Percentiles rank a stretch among this genome's conserved stretches.
Conservation (phyloP, 148 eudicot genomes). For the Dysphania ambrosioides region DNA sequence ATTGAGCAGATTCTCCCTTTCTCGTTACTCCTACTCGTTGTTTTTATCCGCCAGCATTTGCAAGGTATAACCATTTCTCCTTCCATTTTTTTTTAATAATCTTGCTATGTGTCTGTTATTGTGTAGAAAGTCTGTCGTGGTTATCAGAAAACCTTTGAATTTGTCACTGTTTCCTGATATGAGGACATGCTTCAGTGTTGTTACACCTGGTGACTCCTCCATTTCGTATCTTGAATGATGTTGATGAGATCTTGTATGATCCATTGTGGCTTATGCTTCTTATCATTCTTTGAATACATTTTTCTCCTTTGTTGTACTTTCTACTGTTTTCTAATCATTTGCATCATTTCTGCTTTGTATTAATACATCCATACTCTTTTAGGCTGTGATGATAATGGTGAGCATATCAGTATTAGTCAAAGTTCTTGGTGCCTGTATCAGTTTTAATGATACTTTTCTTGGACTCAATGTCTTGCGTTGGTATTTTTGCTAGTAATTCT, state of each 20-base stretch:
- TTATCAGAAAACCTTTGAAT: no score
- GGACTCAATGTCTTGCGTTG: not conserved
- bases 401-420: not conserved
- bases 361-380: not conserved
- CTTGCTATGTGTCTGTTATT: no score
- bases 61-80: slow-evolving; percentile 43
- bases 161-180: no score
- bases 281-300: not conserved
- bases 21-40: slow-evolving; percentile 70
- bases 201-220: no score
- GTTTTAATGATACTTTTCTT: not conserved
- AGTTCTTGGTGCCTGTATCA: not conserved
- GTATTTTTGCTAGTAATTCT: not conserved
- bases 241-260: no score
- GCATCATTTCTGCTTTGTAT: no score
- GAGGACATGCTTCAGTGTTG: no score
- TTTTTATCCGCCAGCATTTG: slow-evolving; percentile 80
- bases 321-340: no score
- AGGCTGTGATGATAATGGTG: not conserved
- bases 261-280: no score
- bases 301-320: not conserved
- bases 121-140: no score
- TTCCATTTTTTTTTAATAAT: not conserved
- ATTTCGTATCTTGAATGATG: no score
- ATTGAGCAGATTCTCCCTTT: slow-evolving; percentile 80